Base-by-base conservation (phyloP, 2,329 filamentous ascomycete genomes). In the Aspergillus ochraceus region DNA sequence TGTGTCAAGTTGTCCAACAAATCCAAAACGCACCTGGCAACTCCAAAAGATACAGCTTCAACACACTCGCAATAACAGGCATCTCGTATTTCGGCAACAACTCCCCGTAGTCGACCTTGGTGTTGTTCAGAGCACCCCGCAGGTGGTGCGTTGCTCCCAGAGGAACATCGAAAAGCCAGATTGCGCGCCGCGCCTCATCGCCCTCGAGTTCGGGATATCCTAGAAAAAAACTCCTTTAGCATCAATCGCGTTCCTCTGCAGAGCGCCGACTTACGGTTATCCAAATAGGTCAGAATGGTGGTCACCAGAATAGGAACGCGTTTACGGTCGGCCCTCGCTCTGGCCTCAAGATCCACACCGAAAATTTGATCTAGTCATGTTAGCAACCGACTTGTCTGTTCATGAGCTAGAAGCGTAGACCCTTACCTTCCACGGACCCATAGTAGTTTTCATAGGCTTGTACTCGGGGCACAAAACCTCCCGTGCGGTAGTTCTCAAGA, bases 371-470 rank as follows among this genome's bases (percentile, higher is more conserved):
- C 93, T 84, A 57, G 3, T 58, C 45, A 52, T 26, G 53, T 66
- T 59, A 71, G 65, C 24, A 55, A 32, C 19, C 6, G 29, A 26
- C 12, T 17, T n/a, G 4, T 32, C 6, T 10, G 32, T n/a, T 26
- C 52, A 54, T n/a, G 26, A 6, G 20, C 11, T 36, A 14, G 22
- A 30, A 75, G 9, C 19, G 3, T 6, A 39, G 10, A 8, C 49
- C 22, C 32, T 62, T 73, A 85, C 83, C 83, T 74, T 97, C 95
- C 24, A 97, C 92, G 66, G 91, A 92, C 77, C 97, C 97, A 81
- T 99, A 99, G 79, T 99, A 99, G 76, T 98, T 99, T 79, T 99
- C 95, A 77, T 99, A 99, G 3, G 92, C 90, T 51, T 92, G 88
- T 29, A 98, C 94, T 70, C 87, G 93, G 9, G 95, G 95, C 54